Evolutionary conservation across 306 rosid species (phyloP).

Genomic region (Senna tora): DNA sequence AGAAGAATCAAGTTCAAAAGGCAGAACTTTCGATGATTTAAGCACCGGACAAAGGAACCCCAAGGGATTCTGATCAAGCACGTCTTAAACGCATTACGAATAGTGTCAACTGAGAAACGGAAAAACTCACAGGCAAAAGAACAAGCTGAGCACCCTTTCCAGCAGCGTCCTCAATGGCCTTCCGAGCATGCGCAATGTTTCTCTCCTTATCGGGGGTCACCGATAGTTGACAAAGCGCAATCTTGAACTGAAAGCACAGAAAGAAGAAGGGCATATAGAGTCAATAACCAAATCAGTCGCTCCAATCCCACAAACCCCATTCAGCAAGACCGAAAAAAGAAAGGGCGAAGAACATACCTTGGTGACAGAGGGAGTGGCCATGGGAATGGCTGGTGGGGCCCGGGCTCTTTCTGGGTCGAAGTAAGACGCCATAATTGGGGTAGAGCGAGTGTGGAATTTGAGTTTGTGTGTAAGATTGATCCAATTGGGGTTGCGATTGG

Average conservation of each 20-base stretch:
- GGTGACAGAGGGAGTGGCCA: constrained; percentile 66
- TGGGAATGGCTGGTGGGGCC: constrained; percentile 68
- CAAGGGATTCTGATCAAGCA: not conserved
- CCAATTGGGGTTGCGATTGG: constrained; percentile 2
- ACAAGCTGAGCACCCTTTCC: constrained; percentile 77
- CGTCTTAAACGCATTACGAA: no score
- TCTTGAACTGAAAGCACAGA: constrained; percentile 60
- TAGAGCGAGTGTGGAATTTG: constrained; percentile 35
- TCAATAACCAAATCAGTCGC: not conserved
- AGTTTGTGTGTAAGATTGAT: constrained; percentile 18
- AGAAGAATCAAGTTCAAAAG: not conserved
- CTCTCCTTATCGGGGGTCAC: constrained; percentile 77
- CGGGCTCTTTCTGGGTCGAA: constrained; percentile 64
- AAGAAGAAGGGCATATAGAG: not conserved
- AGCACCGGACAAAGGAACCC: not conserved
- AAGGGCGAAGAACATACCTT: constrained; percentile 47
- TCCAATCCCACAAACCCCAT: constrained; percentile 6
- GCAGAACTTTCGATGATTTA: not conserved
- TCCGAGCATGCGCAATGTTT: constrained; percentile 81
- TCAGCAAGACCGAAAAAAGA: not conserved
- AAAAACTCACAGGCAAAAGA: constrained; percentile 66
- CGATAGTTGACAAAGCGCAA: constrained; percentile 81
- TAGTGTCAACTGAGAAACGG: not conserved
- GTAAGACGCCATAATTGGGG: constrained; percentile 61
- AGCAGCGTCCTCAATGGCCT: constrained; percentile 79